These are phyloP conservation scores for Astraeus odoratus DNA, from an alignment of 768 basidiomycete species.

Conservation along the genomic window DNA sequence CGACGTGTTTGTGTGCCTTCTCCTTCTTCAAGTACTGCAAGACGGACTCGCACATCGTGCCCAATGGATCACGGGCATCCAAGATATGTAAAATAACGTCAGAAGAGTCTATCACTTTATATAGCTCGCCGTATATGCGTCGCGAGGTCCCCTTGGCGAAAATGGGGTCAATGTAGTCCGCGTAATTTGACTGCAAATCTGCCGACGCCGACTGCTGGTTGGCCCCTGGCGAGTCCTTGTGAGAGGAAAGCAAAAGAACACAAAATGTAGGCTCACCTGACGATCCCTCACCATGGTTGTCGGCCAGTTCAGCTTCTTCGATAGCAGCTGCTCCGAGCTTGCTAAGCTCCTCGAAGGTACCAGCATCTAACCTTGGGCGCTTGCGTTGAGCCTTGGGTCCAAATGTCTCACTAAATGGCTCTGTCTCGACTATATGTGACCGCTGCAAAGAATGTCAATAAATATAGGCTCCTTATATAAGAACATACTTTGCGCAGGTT, in stretches of 20 bases:
- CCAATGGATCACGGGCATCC: slow-evolving; percentile 92
- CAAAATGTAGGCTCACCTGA: slow-evolving; percentile 34
- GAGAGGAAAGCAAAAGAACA: neutral
- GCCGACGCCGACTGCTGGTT: slow-evolving; percentile 14
- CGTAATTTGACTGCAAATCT: slow-evolving; percentile 54
- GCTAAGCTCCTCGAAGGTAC: slow-evolving; percentile 86
- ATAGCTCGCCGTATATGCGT: slow-evolving; percentile 95
- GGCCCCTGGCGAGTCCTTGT: slow-evolving; percentile 9
- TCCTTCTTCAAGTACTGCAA: slow-evolving; percentile 92
- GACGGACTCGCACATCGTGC: slow-evolving; percentile 91
- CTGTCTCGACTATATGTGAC: slow-evolving; percentile 91
- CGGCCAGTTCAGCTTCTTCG: slow-evolving; percentile 44
- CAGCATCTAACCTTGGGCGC: slow-evolving; percentile 78
- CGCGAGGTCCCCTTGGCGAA: slow-evolving; percentile 93
- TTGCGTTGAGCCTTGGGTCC: slow-evolving; percentile 96
- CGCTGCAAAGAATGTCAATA: slow-evolving; percentile 46
- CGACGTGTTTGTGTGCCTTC: slow-evolving; percentile 95
- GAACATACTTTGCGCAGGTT: slow-evolving; percentile 62
- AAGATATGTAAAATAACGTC: slow-evolving; percentile 94
- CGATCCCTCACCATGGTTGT: slow-evolving; percentile 31
- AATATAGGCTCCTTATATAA: neutral
- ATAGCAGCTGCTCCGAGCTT: slow-evolving; percentile 51
- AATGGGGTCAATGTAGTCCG: slow-evolving; percentile 82
- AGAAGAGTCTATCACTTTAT: slow-evolving; percentile 99
- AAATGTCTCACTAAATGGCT: slow-evolving; percentile 91